Percentiles rank a stretch among this genome's conserved stretches.
phyloP scores from a whole-genome alignment of 2,329 filamentous ascomycete species.

The Eutypa lata region DNA sequence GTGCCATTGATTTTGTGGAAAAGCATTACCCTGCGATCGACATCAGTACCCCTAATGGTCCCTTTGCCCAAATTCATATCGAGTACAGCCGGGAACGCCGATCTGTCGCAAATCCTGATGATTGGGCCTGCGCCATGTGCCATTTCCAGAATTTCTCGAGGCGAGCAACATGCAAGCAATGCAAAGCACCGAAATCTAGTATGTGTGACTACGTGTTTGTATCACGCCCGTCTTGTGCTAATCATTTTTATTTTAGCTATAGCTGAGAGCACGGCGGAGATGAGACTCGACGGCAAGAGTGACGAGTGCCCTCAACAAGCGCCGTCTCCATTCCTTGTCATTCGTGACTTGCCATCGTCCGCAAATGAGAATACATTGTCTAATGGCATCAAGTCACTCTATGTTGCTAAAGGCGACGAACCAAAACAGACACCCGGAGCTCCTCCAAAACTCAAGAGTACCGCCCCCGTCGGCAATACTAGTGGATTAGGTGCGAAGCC shows the following conservation, averaged over 20 bases:
- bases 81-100: constrained; percentile 34
- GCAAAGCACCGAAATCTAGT: constrained; percentile 32
- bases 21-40: constrained; percentile 33
- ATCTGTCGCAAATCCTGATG: constrained; percentile 30
- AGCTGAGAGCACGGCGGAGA: constrained; percentile 30
- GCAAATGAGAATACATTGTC: constrained; percentile 71
- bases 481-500: constrained; percentile 67
- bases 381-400: constrained; percentile 70
- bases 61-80: constrained; percentile 30
- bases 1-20: constrained; percentile 38
- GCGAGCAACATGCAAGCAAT: constrained; percentile 31
- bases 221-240: background rate
- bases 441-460: constrained; percentile 55
- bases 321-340: constrained; percentile 72
- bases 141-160: constrained; percentile 33
- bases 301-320: constrained; percentile 47
- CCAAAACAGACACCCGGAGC: constrained; percentile 41
- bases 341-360: constrained; percentile 67
- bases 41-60: constrained; percentile 29
- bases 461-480: constrained; percentile 51
- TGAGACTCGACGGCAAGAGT: constrained; percentile 44
- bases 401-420: constrained; percentile 55
- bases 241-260: constrained; percentile 3
- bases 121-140: constrained; percentile 38
- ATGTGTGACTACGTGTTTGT: constrained; percentile 6